Percentiles rank a stretch among this genome's conserved stretches.
phyloP scores from a whole-genome alignment of 805 yeast species.

The Wickerhamiella spandovensis region DNA sequence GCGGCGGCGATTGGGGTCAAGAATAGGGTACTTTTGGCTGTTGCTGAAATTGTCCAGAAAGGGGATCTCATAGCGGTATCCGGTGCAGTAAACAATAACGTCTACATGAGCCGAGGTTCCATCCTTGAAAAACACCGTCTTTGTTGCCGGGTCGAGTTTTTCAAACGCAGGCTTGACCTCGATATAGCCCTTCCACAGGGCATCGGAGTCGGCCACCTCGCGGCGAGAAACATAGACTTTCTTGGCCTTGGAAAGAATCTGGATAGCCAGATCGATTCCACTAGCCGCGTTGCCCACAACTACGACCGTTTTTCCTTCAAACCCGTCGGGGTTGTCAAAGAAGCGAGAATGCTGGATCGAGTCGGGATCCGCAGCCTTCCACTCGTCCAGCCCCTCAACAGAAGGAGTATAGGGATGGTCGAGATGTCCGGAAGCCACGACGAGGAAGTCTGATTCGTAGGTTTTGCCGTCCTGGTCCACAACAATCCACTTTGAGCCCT shows the following conservation, averaged over 20 bases:
- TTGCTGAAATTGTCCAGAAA: slow-evolving; percentile 31
- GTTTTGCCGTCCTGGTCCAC: slow-evolving; percentile 20
- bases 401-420: slow-evolving; percentile 49
- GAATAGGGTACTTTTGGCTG: slow-evolving; percentile 20
- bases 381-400: slow-evolving; percentile 38
- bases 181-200: slow-evolving; percentile 25
- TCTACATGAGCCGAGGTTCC: slow-evolving; percentile 39
- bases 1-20: slow-evolving; percentile 32
- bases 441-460: slow-evolving; percentile 41
- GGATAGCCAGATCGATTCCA: slow-evolving; percentile 61
- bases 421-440: slow-evolving; percentile 52
- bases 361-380: slow-evolving; percentile 2
- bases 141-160: neutral
- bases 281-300: slow-evolving; percentile 67
- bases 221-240: slow-evolving; percentile 38
- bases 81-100: slow-evolving; percentile 55
- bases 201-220: slow-evolving; percentile 28
- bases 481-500: slow-evolving; percentile 32
- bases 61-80: slow-evolving; percentile 56
- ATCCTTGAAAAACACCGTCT: slow-evolving; percentile 19
- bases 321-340: slow-evolving; percentile 37
- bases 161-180: slow-evolving; percentile 31
- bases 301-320: slow-evolving; percentile 33
- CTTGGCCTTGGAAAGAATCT: slow-evolving; percentile 34
- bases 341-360: slow-evolving; percentile 42